Percentiles rank a stretch among this genome's conserved stretches.
These are phyloP conservation scores for Chlorella sp. DNA, from an alignment of 139 green algal species.

Conservation along the genomic window DNA sequence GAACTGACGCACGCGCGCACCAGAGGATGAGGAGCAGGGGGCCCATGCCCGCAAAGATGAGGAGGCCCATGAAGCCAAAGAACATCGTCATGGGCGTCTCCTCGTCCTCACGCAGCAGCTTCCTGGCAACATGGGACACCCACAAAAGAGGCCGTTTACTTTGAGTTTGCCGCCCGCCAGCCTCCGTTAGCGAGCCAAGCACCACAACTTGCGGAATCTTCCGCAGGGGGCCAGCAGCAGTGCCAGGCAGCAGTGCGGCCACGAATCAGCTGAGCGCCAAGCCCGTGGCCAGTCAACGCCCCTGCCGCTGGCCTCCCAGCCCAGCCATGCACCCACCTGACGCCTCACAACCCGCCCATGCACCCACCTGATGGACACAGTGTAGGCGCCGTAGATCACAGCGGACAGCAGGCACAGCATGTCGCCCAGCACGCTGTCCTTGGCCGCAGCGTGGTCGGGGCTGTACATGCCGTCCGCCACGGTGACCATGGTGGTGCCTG, in stretches of 20 bases:
- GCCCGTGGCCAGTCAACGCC: too few species aligned
- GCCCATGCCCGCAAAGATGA: slow-evolving; percentile 60
- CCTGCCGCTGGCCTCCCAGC: background rate
- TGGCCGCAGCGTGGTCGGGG: background rate
- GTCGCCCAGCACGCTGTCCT: slow-evolving; percentile 68
- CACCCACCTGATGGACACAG: slow-evolving; percentile 59
- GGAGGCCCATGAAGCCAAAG: slow-evolving; percentile 82
- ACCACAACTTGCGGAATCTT: too few species aligned
- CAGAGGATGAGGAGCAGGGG: slow-evolving; percentile 55
- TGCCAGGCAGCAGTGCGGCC: too few species aligned
- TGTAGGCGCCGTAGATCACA: slow-evolving; percentile 89
- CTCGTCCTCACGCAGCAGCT: slow-evolving; percentile 66
- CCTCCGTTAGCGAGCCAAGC: too few species aligned
- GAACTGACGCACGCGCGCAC: background rate
- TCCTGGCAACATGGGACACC: background rate
- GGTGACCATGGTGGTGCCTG: slow-evolving; percentile 74
- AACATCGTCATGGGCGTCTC: slow-evolving; percentile 72
- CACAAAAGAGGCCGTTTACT: too few species aligned
- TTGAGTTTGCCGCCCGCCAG: too few species aligned
- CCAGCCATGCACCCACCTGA: background rate
- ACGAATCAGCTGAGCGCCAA: too few species aligned
- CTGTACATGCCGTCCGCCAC: slow-evolving; percentile 59
- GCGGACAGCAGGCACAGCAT: slow-evolving; percentile 79
- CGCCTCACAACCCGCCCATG: background rate
- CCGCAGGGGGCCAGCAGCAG: too few species aligned